Evolutionary conservation across 176 grass and related monocot species (phyloP), one percentile per base, ranked within the genome.

Genomic region (Microstegium vimineum): DNA sequence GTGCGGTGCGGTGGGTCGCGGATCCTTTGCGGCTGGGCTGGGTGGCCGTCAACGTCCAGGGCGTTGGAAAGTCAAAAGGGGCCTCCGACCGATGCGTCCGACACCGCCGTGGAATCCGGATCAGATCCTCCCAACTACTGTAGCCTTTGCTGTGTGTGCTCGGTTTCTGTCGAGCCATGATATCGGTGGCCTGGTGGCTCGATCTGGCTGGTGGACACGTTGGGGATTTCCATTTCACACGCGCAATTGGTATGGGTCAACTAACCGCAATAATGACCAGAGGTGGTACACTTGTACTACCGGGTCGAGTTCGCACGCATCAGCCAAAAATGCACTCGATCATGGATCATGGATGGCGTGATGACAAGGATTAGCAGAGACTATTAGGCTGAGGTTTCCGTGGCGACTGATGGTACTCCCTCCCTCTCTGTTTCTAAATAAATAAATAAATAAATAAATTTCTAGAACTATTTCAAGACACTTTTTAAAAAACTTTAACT

Each of bases 41-140:
- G 45, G 9, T 4, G 41, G 51, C 15, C 0, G 38, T 71, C 74
- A 2, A 23, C 45, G 15, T 72, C 76, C 3, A 0, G 2, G 31
- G 13, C 6, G 76, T 5, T 79, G 57, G 27, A 28, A 73, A 79
- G 54, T 85, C 75, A 76, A 85, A 61, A 28, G 23, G 23, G 8
- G 54, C 8, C 17, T 62, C 68, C 34, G 7, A 40, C 36, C 7
- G 36, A 37, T 37, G 7, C 36, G 4, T 2, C 51, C 18, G 16
- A n/a, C n/a, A n/a, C n/a, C 31, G 63, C 63, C 26, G 38, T 8
- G n/a, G 37, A 8, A 17, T 27, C n/a, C 37, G 37, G n/a, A 14
- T 43, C 68, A 12, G 38, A 26, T 71, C 68, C 68, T 43, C n/a
- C 9, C 68, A 71, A 13, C n/a, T 10, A n/a, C n/a, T n/a, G n/a